phyloP scores from a whole-genome alignment of 495 filamentous ascomycete species.

The Choiromyces venosus region DNA sequence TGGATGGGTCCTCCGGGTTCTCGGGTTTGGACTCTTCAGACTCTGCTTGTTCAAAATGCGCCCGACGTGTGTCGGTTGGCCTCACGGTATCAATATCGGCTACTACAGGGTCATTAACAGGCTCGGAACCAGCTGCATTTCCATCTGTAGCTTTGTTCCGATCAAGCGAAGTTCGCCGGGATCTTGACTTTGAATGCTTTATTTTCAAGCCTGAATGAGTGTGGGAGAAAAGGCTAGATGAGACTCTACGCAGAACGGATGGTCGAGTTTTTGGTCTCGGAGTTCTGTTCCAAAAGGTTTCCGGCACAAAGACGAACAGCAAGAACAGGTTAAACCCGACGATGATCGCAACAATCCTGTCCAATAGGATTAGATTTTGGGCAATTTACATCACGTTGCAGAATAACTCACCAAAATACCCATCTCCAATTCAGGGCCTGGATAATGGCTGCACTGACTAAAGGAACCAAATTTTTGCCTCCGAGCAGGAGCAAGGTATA shows the following conservation, averaged over 20 bases:
- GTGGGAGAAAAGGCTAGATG: slow-evolving; percentile 42
- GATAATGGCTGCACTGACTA: slow-evolving; percentile 84
- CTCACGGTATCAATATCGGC: neutral
- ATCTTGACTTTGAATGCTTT: slow-evolving; percentile 38
- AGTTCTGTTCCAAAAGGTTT: slow-evolving; percentile 92
- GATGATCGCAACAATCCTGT: slow-evolving; percentile 76
- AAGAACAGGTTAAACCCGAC: slow-evolving; percentile 68
- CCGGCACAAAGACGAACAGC: slow-evolving; percentile 86
- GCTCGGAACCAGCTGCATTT: neutral
- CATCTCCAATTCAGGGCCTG: slow-evolving; percentile 75
- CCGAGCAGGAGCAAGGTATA: slow-evolving; percentile 86
- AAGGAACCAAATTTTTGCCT: slow-evolving; percentile 86
- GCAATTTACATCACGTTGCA: neutral
- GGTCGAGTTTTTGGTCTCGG: slow-evolving; percentile 56
- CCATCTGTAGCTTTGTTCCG: neutral
- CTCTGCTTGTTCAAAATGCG: neutral
- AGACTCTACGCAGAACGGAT: slow-evolving; percentile 46
- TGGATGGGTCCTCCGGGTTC: neutral
- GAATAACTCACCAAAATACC: slow-evolving; percentile 70
- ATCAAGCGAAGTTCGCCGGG: slow-evolving; percentile 37
- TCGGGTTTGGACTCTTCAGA: neutral
- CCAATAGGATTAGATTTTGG: slow-evolving; percentile 27
- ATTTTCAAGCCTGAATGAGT: slow-evolving; percentile 18
- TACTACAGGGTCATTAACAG: slow-evolving; percentile 4
- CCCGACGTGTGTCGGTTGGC: neutral